These are phyloP conservation scores for Clitopilus passeckerianus DNA, from an alignment of 768 basidiomycete species.

Conservation along the genomic window DNA sequence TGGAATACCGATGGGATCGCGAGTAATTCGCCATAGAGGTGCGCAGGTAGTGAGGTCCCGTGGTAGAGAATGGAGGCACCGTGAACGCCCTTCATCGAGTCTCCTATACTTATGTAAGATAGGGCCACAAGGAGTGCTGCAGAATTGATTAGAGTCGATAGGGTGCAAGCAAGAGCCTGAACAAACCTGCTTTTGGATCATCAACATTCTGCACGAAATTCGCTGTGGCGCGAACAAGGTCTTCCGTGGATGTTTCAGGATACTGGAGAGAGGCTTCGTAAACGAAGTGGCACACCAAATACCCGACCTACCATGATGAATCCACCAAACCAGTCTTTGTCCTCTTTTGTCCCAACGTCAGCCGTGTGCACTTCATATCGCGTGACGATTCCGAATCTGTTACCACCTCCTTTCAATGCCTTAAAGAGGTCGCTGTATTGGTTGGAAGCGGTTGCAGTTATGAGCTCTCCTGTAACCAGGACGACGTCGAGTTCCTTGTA, in stretches of 20 bases:
- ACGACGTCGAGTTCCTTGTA: constrained; percentile 37
- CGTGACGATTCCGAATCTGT: constrained; percentile 41
- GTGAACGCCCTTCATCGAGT: constrained; percentile 17
- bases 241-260: constrained; percentile 31
- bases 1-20: constrained; percentile 25
- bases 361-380: constrained; percentile 34
- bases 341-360: constrained; percentile 30
- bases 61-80: constrained; percentile 29
- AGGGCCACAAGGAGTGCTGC: constrained; percentile 22
- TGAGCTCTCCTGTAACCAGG: constrained; percentile 30
- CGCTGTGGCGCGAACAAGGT: constrained; percentile 28
- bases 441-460: constrained; percentile 36
- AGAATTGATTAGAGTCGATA: neutral
- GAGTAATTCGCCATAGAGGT: constrained; percentile 33
- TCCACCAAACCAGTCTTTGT: constrained; percentile 35
- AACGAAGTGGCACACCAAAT: neutral
- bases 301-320: constrained; percentile 23
- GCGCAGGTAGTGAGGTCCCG: constrained; percentile 24
- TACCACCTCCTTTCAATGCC: constrained; percentile 40
- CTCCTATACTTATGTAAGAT: constrained; percentile 16
- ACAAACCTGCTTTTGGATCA: constrained; percentile 33
- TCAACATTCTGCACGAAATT: constrained; percentile 28
- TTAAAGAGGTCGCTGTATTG: constrained; percentile 37
- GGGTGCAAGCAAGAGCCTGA: neutral
- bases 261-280: constrained; percentile 17